These are phyloP conservation scores for Trichoderma sp. DNA, from an alignment of 2,329 filamentous ascomycete species.

Conservation along the genomic window DNA sequence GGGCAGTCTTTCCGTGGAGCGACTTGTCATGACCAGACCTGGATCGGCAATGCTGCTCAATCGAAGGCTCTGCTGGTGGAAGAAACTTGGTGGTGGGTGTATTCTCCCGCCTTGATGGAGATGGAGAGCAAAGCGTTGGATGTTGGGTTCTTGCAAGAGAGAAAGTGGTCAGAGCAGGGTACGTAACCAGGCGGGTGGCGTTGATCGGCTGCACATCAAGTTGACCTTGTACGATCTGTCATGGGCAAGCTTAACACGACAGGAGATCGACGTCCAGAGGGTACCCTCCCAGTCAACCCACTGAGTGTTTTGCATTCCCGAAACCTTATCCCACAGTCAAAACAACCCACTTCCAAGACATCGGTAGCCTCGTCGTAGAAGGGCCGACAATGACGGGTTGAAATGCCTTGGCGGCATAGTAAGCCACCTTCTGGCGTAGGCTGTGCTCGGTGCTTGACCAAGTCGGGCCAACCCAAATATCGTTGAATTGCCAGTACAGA, in stretches of 20 bases:
- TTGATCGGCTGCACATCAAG: constrained; percentile 18
- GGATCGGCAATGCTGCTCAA: constrained; percentile 19
- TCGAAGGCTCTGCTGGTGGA: constrained; percentile 19
- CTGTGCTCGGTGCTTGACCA: constrained; percentile 63
- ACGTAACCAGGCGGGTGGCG: constrained; percentile 13
- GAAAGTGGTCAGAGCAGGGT: constrained; percentile 5
- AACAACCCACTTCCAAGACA: constrained; percentile 18
- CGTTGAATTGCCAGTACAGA: constrained; percentile 64
- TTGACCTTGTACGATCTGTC: neutral
- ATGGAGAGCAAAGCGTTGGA: neutral
- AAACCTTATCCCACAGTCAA: constrained; percentile 20
- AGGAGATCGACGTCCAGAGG: constrained; percentile 10
- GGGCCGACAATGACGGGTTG: constrained; percentile 51
- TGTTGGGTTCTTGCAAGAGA: constrained; percentile 5
- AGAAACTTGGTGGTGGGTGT: constrained; percentile 16
- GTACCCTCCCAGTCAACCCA: constrained; percentile 21
- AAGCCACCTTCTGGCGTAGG: constrained; percentile 61
- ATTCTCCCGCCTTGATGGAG: neutral
- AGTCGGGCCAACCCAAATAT: constrained; percentile 61
- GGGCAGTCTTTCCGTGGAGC: neutral
- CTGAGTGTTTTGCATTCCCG: constrained; percentile 11
- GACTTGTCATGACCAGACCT: constrained; percentile 13
- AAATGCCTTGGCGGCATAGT: constrained; percentile 57
- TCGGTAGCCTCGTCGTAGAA: constrained; percentile 13
- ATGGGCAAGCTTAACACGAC: neutral